These are phyloP conservation scores for Vachellia pachyceras DNA, from an alignment of 306 rosid species.

Conservation along the genomic window DNA sequence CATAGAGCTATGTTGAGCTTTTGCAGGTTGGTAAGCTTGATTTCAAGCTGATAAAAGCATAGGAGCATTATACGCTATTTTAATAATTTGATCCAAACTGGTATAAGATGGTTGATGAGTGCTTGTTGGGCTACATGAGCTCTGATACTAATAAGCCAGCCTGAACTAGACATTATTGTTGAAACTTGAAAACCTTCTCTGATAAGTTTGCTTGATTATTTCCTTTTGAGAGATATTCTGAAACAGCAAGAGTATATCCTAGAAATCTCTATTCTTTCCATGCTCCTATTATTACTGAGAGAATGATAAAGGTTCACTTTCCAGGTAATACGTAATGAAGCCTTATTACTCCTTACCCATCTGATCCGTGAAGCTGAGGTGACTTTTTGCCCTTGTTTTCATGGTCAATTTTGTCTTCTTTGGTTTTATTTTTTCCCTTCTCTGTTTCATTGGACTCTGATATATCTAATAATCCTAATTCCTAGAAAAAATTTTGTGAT, in stretches of 20 bases:
- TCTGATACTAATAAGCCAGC: constrained; percentile 1
- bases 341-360: constrained; percentile 85
- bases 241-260: not conserved
- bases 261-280: not conserved
- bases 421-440: not conserved
- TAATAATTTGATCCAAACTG: not conserved
- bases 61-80: not conserved
- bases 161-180: not conserved
- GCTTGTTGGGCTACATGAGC: not conserved
- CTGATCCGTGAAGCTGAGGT: constrained; percentile 98
- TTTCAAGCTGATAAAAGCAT: not conserved
- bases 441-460: constrained; percentile 10
- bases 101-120: not conserved
- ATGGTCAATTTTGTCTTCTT: constrained; percentile 7
- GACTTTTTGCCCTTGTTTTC: constrained; percentile 37
- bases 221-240: constrained; percentile 8
- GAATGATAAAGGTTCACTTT: constrained; percentile 40
- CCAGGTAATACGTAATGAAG: constrained; percentile 95
- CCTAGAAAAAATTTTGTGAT: constrained; percentile 40
- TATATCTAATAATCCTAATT: constrained; percentile 30
- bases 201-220: constrained; percentile 10
- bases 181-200: not conserved
- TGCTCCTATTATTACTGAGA: constrained; percentile 24
- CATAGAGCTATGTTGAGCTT: not conserved
- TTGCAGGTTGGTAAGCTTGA: no score